These are phyloP conservation scores for Myochromella boudieri DNA, from an alignment of 768 basidiomycete genomes.

Conservation along the genomic window DNA sequence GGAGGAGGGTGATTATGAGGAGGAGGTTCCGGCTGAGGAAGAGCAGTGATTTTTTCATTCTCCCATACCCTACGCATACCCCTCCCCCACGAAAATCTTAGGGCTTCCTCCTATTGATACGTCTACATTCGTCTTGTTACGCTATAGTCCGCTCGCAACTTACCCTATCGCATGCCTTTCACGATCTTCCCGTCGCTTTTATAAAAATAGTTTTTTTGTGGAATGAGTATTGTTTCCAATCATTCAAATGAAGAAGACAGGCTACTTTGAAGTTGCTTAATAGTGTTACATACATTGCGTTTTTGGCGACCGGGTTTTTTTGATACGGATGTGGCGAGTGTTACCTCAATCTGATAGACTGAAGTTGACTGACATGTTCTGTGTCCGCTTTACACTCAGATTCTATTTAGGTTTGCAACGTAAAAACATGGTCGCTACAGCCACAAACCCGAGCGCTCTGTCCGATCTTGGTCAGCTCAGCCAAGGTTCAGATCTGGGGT, in stretches of 20 bases:
- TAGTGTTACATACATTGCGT: no score
- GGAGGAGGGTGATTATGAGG: conserved; percentile 89
- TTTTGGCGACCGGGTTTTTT: no score
- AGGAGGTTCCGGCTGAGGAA: conserved; percentile 64
- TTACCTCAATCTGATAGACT: no score
- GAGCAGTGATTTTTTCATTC: conserved; percentile 40
- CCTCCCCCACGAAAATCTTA: conserved; percentile 15
- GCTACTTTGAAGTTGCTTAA: no score
- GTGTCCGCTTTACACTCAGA: no score
- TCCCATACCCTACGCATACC: conserved; percentile 19
- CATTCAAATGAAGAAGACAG: no score
- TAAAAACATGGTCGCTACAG: no score
- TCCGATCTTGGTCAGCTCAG: no score
- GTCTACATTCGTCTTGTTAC: conserved; percentile 18
- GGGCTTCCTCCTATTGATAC: conserved; percentile 13
- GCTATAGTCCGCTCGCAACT: conserved; percentile 22
- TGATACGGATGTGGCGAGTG: no score
- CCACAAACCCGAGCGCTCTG: conserved; percentile 6
- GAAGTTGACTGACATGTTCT: no score
- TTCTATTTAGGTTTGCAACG: no score
- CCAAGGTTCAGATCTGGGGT: no score
- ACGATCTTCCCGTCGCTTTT: conserved; percentile 29
- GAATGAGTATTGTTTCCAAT: conserved; percentile 8
- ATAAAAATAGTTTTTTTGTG: conserved; percentile 25
- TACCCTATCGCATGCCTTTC: conserved; percentile 37